phyloP scores from a whole-genome alignment of 2,329 filamentous ascomycete genomes.

The Talaromyces albobiverticillius region DNA sequence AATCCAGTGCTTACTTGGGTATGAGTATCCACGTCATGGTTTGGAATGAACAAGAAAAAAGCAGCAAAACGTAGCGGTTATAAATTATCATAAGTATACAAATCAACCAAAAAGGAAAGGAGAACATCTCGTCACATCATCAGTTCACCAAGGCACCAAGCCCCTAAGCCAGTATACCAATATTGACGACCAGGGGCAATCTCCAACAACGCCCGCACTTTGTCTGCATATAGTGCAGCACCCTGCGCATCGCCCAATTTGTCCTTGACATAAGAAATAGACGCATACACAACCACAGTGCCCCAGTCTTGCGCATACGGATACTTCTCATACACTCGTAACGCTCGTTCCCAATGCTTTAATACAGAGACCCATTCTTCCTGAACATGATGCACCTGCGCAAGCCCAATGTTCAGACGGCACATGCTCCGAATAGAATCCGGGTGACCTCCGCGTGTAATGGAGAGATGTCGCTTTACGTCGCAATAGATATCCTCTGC shows the following conservation, averaged over 20 bases:
- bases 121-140: not conserved
- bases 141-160: slow-evolving; percentile 9
- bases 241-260: not conserved
- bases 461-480: not conserved
- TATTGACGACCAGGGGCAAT: not conserved
- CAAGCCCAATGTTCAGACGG: slow-evolving; percentile 7
- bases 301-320: not conserved
- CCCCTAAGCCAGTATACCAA: slow-evolving; percentile 4
- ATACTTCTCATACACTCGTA: slow-evolving; percentile 6
- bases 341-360: slow-evolving; percentile 8
- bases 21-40: no score
- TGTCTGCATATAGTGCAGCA: not conserved
- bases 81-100: not conserved
- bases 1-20: no score
- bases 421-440: slow-evolving; percentile 2
- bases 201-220: not conserved
- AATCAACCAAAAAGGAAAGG: not conserved
- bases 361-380: slow-evolving; percentile 1
- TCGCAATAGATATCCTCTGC: slow-evolving; percentile 4
- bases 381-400: slow-evolving; percentile 3
- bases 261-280: not conserved
- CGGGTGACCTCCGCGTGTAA: not conserved
- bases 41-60: no score
- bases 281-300: not conserved
- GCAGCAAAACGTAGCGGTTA: not conserved